Base-by-base conservation (phyloP, 768 basidiomycete species). In the Lactifluus piperatus region DNA sequence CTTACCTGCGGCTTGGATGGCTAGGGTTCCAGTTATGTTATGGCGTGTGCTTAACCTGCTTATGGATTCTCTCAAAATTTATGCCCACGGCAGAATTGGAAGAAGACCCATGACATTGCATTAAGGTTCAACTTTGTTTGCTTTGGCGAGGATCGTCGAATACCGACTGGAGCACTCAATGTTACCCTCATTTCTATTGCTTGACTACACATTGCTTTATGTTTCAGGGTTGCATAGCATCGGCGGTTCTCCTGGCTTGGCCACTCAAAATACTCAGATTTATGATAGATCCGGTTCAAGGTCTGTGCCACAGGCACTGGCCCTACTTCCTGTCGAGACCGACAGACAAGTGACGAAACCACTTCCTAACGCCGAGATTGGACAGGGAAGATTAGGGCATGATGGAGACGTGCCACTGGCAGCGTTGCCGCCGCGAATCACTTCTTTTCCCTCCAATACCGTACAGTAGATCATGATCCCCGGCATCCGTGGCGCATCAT, bases 331-430 rank as follows among this genome's bases (percentile, higher is more conserved):
- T 3, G 64, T 65, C 13, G 70, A 71, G 54, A 54, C 73, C 7
- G 65, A 64, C 54, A 66, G 75, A 39, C 72, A 78, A 54, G 69
- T 86, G 13, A 74, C 77, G 44, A 69, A 73, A 29, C 69, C 81
- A 44, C 71, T 84, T 52, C 82, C 82, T 0, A 68, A 78, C 49
- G 79, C 79, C 1, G 74, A 78, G 45, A 77, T 84, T 43, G 82
- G 82, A 4, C 83, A 84, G 68, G 79, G n/a, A n/a, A n/a, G n/a
- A 76, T 5, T 83, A 81, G 54, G 83, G 86, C 14, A 80, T 85
- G 81, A 88, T 87, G 0, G 87, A 88, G 67, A 78, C 81, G 1
- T 74, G 76, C n/a, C n/a, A n/a, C n/a, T n/a, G n/a, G n/a, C n/a
- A n/a, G n/a, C n/a, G n/a, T n/a, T n/a, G n/a, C n/a, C n/a, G n/a